Base-by-base conservation (phyloP, 1,284 basidiomycete genomes). In the Vanrija sp. region DNA sequence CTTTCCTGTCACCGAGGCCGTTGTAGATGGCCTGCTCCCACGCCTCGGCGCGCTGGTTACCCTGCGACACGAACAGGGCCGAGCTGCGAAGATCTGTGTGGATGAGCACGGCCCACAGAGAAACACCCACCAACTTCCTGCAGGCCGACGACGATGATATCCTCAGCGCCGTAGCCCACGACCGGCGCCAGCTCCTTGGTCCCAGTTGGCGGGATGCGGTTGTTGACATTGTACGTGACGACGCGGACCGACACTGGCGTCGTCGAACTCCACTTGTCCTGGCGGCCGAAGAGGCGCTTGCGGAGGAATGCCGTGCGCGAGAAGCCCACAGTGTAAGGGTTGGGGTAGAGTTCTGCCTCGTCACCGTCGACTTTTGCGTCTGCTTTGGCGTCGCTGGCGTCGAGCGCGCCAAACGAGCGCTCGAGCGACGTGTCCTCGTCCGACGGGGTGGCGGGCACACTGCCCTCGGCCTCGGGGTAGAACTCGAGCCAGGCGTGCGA, bases 11-110 rank as follows among this genome's bases (percentile, higher is more conserved):
- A 23, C 82, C 80, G 4, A 84, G 71, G 67, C 79, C 81, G 0
- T 65, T 56, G 38, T 80, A 71, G n/a, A 83, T 69, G 25, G 71
- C 66, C 4, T 67, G 50, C 64, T 82, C 81, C 83, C 83, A 84
- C 41, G 78, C 75, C 16, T 78, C 64, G 0, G 81, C 81, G 16
- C 82, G 77, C 48, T 71, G 51, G 23, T 52, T 63, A 2, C 69
- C 69, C 38, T 70, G 71, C 6, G 71, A 66, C 3, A 71, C 48
- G 12, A 74, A 54, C 35, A 74, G 46, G 0, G 71, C 65, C n/a
- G 62, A 57, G 51, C 63, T 62, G 8, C 72, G 57, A 0, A 74
- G 62, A 37, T 74, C 71, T 65, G 38, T 8, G 8, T 36, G 18
- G 1, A n/a, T 22, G 3, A 25, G 18, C 41, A 16, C 15, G 3